Evolutionary conservation across 352 stramenopile genomes (phyloP).

Genomic region (Pythium sp.): DNA sequence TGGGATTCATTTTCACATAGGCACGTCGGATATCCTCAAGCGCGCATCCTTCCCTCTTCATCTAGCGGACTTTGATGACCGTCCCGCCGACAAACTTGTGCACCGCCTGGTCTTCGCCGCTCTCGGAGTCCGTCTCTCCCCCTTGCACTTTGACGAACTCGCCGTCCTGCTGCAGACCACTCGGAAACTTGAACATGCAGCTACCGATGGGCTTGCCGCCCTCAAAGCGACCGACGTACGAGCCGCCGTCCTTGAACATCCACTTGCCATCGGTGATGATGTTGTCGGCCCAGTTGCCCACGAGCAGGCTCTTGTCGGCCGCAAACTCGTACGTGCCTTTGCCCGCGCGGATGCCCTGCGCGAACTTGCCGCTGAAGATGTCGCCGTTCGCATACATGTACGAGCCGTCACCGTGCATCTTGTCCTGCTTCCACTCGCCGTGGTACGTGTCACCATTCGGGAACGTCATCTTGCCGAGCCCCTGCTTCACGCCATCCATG

Average conservation of each 20-base stretch:
- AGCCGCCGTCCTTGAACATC: conserved; percentile 88
- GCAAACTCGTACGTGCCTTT: conserved; percentile 90
- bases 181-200: conserved; percentile 87
- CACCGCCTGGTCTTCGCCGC: conserved; percentile 43
- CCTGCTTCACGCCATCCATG: conserved; percentile 77
- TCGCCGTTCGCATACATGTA: conserved; percentile 91
- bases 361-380: conserved; percentile 89
- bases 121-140: conserved; percentile 29
- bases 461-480: conserved; percentile 91
- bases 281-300: conserved; percentile 85
- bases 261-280: conserved; percentile 89
- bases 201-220: conserved; percentile 83
- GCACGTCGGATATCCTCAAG: neutral
- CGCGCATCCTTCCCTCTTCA: neutral
- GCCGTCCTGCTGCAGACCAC: conserved; percentile 82
- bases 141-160: conserved; percentile 66
- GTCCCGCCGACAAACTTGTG: conserved; percentile 73
- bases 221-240: conserved; percentile 84
- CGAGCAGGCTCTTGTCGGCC: conserved; percentile 75
- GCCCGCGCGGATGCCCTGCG: conserved; percentile 75
- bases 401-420: conserved; percentile 89
- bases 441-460: conserved; percentile 89
- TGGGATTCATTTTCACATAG: neutral
- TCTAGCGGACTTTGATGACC: conserved; percentile 69
- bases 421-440: conserved; percentile 83